Percentiles rank a stretch among this genome's conserved stretches.
Evolutionary conservation across 1,139 yeast genomes (phyloP).

Genomic region (Protomyces lactucae-debilis): DNA sequence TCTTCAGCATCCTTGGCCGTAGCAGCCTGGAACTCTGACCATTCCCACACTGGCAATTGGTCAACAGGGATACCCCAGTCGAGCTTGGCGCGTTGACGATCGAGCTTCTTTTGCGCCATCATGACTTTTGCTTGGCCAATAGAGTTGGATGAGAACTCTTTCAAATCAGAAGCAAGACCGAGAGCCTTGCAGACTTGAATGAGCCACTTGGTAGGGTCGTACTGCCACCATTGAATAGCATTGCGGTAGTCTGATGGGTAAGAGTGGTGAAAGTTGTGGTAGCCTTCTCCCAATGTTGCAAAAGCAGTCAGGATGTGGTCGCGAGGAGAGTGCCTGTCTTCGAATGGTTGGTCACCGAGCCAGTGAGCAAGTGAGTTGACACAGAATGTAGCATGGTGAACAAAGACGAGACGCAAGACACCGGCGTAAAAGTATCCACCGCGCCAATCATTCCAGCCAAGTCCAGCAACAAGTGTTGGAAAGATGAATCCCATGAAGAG

Average conservation of each 20-base stretch:
- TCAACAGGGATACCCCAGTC: conserved; percentile 91
- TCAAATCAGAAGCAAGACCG: conserved; percentile 85
- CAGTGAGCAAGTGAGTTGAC: conserved; percentile 97
- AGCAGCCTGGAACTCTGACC: conserved; percentile 68
- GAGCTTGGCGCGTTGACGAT: conserved; percentile 66
- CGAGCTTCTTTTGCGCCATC: conserved; percentile 94
- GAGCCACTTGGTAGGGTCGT: conserved; percentile 86
- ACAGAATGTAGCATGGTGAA: conserved; percentile 98
- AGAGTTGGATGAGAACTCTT: conserved; percentile 89
- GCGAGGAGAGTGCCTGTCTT: conserved; percentile 95
- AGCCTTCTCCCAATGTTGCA: conserved; percentile 97
- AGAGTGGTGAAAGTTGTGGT: conserved; percentile 99
- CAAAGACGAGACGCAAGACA: conserved; percentile 69
- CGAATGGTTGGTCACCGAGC: conserved; percentile 94
- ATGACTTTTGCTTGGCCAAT: conserved; percentile 94
- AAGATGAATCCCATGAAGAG: conserved; percentile 60
- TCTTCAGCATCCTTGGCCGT: conserved; percentile 45
- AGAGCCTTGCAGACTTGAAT: conserved; percentile 68
- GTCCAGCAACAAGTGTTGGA: conserved; percentile 74
- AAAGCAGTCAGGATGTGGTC: conserved; percentile 92
- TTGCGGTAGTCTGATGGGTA: conserved; percentile 98
- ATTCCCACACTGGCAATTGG: conserved; percentile 86
- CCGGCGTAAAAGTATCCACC: conserved; percentile 96
- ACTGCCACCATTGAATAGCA: conserved; percentile 97
- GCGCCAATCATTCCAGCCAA: conserved; percentile 78